These are phyloP conservation scores for Atkinsonella hypoxylon DNA, from an alignment of 2,329 filamentous ascomycete genomes.

Conservation along the genomic window DNA sequence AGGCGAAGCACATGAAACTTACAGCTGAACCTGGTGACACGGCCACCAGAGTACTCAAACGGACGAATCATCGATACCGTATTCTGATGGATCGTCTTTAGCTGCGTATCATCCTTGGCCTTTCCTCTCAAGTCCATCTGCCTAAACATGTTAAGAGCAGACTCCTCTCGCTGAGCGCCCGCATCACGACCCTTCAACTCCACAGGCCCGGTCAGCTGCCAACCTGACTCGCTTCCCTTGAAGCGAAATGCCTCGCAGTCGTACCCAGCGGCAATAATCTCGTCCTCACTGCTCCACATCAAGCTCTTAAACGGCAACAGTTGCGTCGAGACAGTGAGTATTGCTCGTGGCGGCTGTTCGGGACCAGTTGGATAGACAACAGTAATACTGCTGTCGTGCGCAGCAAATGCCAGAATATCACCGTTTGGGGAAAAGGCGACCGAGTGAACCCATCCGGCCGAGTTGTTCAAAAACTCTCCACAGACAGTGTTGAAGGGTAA, in stretches of 20 bases:
- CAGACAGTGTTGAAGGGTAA: slow-evolving; percentile 98
- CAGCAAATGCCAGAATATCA: slow-evolving; percentile 83
- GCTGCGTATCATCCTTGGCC: slow-evolving; percentile 78
- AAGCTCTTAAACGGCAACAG: slow-evolving; percentile 85
- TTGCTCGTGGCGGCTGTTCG: slow-evolving; percentile 81
- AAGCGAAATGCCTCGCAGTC: slow-evolving; percentile 86
- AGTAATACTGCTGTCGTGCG: slow-evolving; percentile 93
- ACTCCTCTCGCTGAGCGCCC: slow-evolving; percentile 66
- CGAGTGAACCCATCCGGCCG: slow-evolving; percentile 91
- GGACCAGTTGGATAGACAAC: slow-evolving; percentile 89
- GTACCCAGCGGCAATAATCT: slow-evolving; percentile 92
- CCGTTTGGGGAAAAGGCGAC: slow-evolving; percentile 89
- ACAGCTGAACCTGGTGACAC: slow-evolving; percentile 76
- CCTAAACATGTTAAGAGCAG: slow-evolving; percentile 92
- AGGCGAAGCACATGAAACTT: slow-evolving; percentile 33
- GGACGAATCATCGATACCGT: slow-evolving; percentile 76
- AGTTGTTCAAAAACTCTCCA: slow-evolving; percentile 91
- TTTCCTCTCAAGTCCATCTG: slow-evolving; percentile 99
- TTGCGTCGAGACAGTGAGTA: slow-evolving; percentile 81
- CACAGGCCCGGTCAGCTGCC: slow-evolving; percentile 72
- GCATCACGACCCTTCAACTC: slow-evolving; percentile 58
- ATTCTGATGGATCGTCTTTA: slow-evolving; percentile 95
- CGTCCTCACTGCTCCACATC: slow-evolving; percentile 81
- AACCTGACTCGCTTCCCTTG: slow-evolving; percentile 64
- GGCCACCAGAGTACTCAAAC: slow-evolving; percentile 54